phyloP scores from a whole-genome alignment of 2,329 filamentous ascomycete species.

The Didymella segeticola region DNA sequence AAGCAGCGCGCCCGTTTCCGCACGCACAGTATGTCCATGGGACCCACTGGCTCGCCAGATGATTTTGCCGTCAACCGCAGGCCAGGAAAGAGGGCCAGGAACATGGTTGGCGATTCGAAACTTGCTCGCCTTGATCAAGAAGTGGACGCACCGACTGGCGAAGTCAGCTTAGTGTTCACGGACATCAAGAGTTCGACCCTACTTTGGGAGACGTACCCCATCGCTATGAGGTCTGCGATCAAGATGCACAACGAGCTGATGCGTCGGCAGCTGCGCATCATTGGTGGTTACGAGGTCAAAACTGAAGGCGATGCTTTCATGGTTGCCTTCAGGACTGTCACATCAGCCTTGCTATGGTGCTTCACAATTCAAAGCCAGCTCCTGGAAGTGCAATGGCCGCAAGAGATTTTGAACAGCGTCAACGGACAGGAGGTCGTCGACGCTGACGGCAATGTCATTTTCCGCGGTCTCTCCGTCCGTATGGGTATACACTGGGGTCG shows the following conservation, averaged over 20 bases:
- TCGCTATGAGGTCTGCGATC: conserved; percentile 95
- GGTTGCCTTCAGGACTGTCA: conserved; percentile 97
- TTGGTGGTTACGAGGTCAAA: conserved; percentile 98
- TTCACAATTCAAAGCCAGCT: conserved; percentile 92
- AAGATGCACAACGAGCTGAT: conserved; percentile 98
- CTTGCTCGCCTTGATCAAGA: conserved; percentile 87
- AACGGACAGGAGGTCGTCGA: conserved; percentile 84
- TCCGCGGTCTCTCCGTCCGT: conserved; percentile 89
- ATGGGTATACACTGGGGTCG: conserved; percentile 98
- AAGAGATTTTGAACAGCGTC: conserved; percentile 86
- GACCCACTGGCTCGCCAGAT: conserved; percentile 75
- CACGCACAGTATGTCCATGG: conserved; percentile 85
- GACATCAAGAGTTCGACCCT: conserved; percentile 99
- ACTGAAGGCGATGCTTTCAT: conserved; percentile 99
- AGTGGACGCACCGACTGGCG: conserved; percentile 87
- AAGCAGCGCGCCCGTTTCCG: conserved; percentile 77
- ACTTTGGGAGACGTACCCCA: conserved; percentile 93
- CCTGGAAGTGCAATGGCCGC: conserved; percentile 89
- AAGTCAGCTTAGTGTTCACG: conserved; percentile 93
- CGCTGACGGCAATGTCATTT: conserved; percentile 86
- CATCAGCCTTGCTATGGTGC: conserved; percentile 92
- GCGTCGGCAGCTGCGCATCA: conserved; percentile 88
- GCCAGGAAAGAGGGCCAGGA: conserved; percentile 62
- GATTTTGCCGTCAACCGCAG: conserved; percentile 71
- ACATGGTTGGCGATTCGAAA: conserved; percentile 77